Conservation (phyloP, 345 rosid genomes). For the Trapa incisa region DNA sequence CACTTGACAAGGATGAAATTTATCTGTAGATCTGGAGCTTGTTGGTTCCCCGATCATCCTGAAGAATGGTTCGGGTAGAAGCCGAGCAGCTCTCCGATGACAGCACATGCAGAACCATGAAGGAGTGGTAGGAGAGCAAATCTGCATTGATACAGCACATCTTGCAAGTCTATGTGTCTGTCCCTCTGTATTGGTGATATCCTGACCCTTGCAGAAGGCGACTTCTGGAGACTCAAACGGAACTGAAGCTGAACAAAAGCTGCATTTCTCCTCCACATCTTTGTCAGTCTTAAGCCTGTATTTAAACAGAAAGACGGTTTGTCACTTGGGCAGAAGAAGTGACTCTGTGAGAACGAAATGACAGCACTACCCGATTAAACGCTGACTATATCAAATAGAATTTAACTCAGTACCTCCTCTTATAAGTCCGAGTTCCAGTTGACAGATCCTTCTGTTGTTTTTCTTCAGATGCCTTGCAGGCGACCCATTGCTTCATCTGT, state of each 20-base stretch:
- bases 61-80: slow-evolving; percentile 45
- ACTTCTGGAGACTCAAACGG: slow-evolving; percentile 57
- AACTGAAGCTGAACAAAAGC: slow-evolving; percentile 46
- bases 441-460: slow-evolving; percentile 34
- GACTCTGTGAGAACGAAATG: not conserved
- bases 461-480: slow-evolving; percentile 13
- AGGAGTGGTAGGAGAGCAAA: slow-evolving; percentile 51
- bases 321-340: not conserved
- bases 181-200: slow-evolving; percentile 9
- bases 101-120: slow-evolving; percentile 86
- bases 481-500: slow-evolving; percentile 75
- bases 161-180: slow-evolving; percentile 53
- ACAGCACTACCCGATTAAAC: not conserved
- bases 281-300: slow-evolving; percentile 21
- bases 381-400: not conserved
- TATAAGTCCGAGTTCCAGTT: slow-evolving; percentile 23
- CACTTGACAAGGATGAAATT: slow-evolving; percentile 14
- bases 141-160: slow-evolving; percentile 68
- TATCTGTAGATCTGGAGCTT: slow-evolving; percentile 21
- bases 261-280: slow-evolving; percentile 52
- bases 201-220: slow-evolving; percentile 37
- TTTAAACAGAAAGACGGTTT: not conserved
- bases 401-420: slow-evolving; percentile 27
- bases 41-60: slow-evolving; percentile 32
- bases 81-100: slow-evolving; percentile 34